Base-by-base conservation (phyloP, 202 grass and related monocot genomes). In the Cymbopogon flexuosus region DNA sequence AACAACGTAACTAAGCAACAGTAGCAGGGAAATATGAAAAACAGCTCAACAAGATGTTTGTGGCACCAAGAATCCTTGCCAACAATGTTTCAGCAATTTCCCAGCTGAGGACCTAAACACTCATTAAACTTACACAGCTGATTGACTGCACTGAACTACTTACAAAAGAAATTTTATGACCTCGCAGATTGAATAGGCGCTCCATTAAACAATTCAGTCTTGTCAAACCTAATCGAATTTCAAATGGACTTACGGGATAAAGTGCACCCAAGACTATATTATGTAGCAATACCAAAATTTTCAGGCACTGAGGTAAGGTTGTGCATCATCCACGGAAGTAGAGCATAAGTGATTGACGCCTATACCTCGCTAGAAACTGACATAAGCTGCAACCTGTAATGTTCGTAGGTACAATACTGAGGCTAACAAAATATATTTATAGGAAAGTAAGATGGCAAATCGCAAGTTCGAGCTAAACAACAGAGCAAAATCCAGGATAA, bases 71-170 rank as follows among this genome's bases (percentile, higher is more conserved):
- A 24, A 56, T 63, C 40, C 18, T 75, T 41, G 34, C 65, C 23
- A 71, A 63, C 12, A 81, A 76, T 86, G 30, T 31, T 73, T 45
- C 39, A 74, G 45, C 35, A 79, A 66, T 65, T 67, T 73, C 31
- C 11, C 16, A 56, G 33, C 58, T 72, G 54, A 41, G 6, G 35
- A 65, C 29, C 10, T 33, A 29, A 82, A 72, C 56, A 82, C 49
- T 9, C 14, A 81, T 52, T 39, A 62, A 36, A 61, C 1, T 52
- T 39, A 62, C 45, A 61, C 1, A 46, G 7, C 62, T 37, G 39
- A 62, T 52, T 11, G 22, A 69, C 11, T 40, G 19, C 62, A 68
- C 62, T 49, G 77, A 70, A 15, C 23, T 11, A n/a, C 8, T 19
- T 29, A 40, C 31, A 29, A 40, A 43, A 79, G 57, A 72, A 22